Evolutionary conservation across 768 basidiomycete genomes (phyloP).

Genomic region (Boletus rex-veris): DNA sequence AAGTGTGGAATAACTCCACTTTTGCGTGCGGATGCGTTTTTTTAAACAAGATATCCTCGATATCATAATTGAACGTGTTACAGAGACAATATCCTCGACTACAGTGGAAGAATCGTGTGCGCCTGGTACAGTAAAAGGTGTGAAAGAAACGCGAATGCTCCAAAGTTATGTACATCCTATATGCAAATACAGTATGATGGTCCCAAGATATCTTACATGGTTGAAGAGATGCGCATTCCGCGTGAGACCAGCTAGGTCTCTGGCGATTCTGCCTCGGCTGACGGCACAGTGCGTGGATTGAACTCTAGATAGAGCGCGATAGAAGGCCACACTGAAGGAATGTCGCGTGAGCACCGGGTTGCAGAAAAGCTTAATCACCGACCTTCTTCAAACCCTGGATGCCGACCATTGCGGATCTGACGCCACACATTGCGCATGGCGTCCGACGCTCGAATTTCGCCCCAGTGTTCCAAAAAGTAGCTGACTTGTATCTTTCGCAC

Average conservation of each 20-base stretch:
- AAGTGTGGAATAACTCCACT: slow-evolving; percentile 41
- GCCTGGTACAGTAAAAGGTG: background rate
- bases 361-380: slow-evolving; percentile 9
- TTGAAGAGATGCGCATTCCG: background rate
- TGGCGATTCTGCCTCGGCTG: slow-evolving; percentile 19
- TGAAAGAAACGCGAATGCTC: background rate
- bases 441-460: slow-evolving; percentile 76
- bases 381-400: slow-evolving; percentile 89
- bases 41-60: background rate
- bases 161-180: background rate
- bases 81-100: slow-evolving; percentile 1
- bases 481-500: slow-evolving; percentile 79
- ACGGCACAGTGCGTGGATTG: slow-evolving; percentile 36
- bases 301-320: slow-evolving; percentile 64
- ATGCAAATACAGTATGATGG: slow-evolving; percentile 8
- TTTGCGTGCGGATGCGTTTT: background rate
- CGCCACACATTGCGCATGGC: slow-evolving; percentile 82
- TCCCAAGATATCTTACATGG: slow-evolving; percentile 5
- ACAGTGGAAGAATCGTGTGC: background rate
- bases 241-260: slow-evolving; percentile 11
- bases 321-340: slow-evolving; percentile 56
- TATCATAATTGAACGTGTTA: background rate
- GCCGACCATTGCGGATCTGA: slow-evolving; percentile 77
- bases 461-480: slow-evolving; percentile 80
- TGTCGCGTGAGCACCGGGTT: no score